These are phyloP conservation scores for Exsudoporus frostii DNA, from an alignment of 768 basidiomycete genomes.

Conservation along the genomic window DNA sequence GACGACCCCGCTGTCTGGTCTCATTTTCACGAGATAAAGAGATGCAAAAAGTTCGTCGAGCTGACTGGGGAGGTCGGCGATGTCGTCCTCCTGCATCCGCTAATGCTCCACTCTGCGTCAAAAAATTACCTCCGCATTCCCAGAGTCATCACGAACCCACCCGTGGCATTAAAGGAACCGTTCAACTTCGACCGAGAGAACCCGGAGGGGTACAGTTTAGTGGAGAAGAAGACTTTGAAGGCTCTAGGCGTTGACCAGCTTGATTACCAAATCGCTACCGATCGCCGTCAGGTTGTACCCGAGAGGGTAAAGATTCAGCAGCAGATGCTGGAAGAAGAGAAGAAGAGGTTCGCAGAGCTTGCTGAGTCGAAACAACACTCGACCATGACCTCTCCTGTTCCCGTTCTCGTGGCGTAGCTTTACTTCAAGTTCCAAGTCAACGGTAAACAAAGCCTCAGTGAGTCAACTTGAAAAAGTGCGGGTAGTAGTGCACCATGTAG, in stretches of 20 bases:
- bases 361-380: background rate
- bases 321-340: constrained; percentile 7
- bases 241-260: constrained; percentile 6
- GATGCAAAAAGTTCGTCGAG: background rate
- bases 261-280: constrained; percentile 1
- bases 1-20: constrained; percentile 1
- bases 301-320: constrained; percentile 1
- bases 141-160: constrained; percentile 65
- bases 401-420: background rate
- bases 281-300: constrained; percentile 4
- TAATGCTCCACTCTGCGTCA: constrained; percentile 64
- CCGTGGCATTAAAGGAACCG: constrained; percentile 51
- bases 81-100: constrained; percentile 40
- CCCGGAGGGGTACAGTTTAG: background rate
- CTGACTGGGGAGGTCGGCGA: constrained; percentile 6
- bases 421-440: no score
- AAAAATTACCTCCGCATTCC: constrained; percentile 55
- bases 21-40: constrained; percentile 4
- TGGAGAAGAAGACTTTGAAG: constrained; percentile 6
- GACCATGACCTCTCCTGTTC: background rate
- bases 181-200: constrained; percentile 38
- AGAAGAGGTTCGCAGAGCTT: background rate
- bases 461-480: background rate
- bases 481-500: background rate
- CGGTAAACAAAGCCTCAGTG: no score